Conservation (phyloP, 1,284 basidiomycete species). For the Cryptococcus maquisensis region DNA sequence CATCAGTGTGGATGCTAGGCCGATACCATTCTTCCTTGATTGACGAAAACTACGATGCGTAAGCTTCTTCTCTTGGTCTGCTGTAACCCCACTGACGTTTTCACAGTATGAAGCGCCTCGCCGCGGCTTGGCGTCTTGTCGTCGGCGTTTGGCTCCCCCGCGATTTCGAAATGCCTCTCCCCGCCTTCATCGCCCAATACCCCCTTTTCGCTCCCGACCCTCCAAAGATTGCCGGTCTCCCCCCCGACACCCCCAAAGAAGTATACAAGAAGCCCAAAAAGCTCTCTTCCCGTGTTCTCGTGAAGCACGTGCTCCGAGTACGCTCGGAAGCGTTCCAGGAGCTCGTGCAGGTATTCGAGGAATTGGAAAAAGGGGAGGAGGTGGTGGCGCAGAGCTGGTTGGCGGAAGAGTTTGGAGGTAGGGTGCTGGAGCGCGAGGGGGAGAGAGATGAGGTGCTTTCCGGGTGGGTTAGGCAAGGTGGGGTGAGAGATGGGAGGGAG, state of each 20-base stretch:
- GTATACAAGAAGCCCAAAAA: slow-evolving; percentile 46
- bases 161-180: slow-evolving; percentile 70
- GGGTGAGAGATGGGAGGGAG: slow-evolving; percentile 36
- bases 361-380: slow-evolving; percentile 54
- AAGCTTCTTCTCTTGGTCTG: slow-evolving; percentile 33
- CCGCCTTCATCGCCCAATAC: slow-evolving; percentile 56
- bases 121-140: slow-evolving; percentile 82
- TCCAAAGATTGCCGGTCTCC: slow-evolving; percentile 36
- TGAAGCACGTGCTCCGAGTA: slow-evolving; percentile 77
- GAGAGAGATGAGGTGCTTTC: slow-evolving; percentile 16
- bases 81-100: background rate
- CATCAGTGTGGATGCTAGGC: slow-evolving; percentile 64
- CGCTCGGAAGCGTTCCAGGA: slow-evolving; percentile 71
- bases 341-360: slow-evolving; percentile 64
- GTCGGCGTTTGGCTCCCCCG: slow-evolving; percentile 85
- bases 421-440: slow-evolving; percentile 25
- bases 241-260: slow-evolving; percentile 25
- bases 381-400: slow-evolving; percentile 45
- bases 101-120: slow-evolving; percentile 61
- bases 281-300: slow-evolving; percentile 71
- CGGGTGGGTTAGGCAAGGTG: slow-evolving; percentile 26
- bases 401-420: slow-evolving; percentile 36
- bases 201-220: slow-evolving; percentile 38
- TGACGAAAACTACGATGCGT: slow-evolving; percentile 74
- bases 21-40: slow-evolving; percentile 61